phyloP scores from a whole-genome alignment of 768 basidiomycete genomes.

The Panaeolus papilionaceus region DNA sequence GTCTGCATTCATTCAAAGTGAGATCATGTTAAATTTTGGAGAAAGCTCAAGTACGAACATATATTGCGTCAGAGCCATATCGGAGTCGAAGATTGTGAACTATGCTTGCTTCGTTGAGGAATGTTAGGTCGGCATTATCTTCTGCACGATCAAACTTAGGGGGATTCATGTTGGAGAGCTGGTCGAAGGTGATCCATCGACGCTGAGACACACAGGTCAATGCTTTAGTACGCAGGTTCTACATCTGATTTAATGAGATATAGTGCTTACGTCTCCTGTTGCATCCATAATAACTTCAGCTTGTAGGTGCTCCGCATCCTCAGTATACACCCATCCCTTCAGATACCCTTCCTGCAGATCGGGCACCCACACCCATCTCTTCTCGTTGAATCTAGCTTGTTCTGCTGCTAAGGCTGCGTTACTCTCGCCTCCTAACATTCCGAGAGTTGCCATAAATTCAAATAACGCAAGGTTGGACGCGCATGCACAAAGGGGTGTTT shows the following conservation, averaged over 20 bases:
- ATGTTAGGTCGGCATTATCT: conserved; percentile 97
- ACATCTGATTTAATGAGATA: background rate
- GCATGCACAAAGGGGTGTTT: background rate
- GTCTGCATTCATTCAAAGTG: conserved; percentile 55
- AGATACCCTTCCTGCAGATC: conserved; percentile 93
- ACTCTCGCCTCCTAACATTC: background rate
- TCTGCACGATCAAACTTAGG: conserved; percentile 98
- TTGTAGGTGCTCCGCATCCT: conserved; percentile 68
- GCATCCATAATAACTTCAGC: conserved; percentile 87
- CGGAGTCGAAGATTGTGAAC: conserved; percentile 96
- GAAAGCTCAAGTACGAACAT: conserved; percentile 60
- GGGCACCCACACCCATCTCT: conserved; percentile 99
- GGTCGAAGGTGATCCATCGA: conserved; percentile 71
- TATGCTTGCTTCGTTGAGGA: conserved; percentile 97
- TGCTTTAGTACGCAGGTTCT: background rate
- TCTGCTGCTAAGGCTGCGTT: conserved; percentile 66
- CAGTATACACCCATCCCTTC: conserved; percentile 91
- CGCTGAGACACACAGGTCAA: conserved; percentile 26
- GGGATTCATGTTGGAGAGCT: conserved; percentile 95
- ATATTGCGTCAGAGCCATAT: conserved; percentile 91
- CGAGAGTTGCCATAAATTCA: background rate
- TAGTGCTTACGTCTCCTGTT: conserved; percentile 73
- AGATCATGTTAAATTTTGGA: background rate
- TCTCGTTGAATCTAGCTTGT: conserved; percentile 97
- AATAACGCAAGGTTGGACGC: conserved; percentile 10